Evolutionary conservation across 2,329 filamentous ascomycete genomes (phyloP).

Genomic region (Sodiomyces alkalinus): DNA sequence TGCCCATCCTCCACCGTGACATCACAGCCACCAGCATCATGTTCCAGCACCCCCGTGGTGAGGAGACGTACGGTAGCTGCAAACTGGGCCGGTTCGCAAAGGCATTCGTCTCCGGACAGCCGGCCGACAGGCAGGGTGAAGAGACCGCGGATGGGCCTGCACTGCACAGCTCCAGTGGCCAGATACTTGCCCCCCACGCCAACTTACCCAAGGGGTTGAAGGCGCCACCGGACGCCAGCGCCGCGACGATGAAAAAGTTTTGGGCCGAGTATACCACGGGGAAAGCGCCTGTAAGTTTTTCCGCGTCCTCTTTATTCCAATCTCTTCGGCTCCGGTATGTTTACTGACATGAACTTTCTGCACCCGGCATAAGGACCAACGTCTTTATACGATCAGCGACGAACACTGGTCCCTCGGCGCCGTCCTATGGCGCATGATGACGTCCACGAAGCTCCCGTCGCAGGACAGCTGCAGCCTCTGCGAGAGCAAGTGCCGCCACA

Average conservation of each 20-base stretch:
- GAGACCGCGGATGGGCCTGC: constrained; percentile 3
- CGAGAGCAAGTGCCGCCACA: constrained; percentile 13
- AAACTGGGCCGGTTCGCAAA: constrained; percentile 34
- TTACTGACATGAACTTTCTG: too few relatives aligned
- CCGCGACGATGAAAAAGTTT: constrained; percentile 3
- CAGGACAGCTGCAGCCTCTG: constrained; percentile 14
- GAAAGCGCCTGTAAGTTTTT: constrained; percentile 2
- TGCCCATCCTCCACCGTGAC: constrained; percentile 33
- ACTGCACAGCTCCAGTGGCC: background rate
- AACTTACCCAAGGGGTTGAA: background rate
- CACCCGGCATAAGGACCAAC: constrained; percentile 12
- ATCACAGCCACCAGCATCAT: constrained; percentile 32
- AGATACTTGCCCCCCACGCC: constrained; percentile 4
- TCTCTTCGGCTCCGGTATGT: background rate
- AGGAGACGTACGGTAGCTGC: constrained; percentile 35
- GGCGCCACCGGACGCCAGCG: background rate
- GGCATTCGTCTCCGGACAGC: constrained; percentile 24
- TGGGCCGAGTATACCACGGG: constrained; percentile 4
- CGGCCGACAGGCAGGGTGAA: constrained; percentile 4
- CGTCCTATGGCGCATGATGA: constrained; percentile 27
- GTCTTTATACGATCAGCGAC: constrained; percentile 19
- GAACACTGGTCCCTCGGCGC: constrained; percentile 23
- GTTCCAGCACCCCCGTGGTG: constrained; percentile 29
- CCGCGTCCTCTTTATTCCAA: too few relatives aligned
- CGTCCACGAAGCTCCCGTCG: constrained; percentile 11